These are phyloP conservation scores for Ambrosiella beaveri DNA, from an alignment of 2,329 filamentous ascomycete species.

Conservation along the genomic window DNA sequence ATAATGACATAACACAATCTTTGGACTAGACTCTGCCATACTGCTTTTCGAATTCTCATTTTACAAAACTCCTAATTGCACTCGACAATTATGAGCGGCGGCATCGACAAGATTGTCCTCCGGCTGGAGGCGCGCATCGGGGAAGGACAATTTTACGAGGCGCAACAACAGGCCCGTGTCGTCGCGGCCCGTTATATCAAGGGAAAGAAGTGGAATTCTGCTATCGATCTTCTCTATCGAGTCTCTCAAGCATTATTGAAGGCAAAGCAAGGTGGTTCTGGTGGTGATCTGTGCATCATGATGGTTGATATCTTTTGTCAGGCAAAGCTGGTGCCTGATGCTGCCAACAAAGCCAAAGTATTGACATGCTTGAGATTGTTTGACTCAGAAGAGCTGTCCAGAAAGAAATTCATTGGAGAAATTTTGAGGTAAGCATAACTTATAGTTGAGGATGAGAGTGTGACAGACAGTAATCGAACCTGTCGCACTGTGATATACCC, in stretches of 20 bases:
- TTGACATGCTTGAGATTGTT: constrained; percentile 69
- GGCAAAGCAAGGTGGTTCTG: constrained; percentile 84
- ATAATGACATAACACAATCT: not conserved
- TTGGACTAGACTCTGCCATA: not conserved
- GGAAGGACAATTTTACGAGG: constrained; percentile 92
- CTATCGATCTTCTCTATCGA: constrained; percentile 69
- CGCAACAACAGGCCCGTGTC: constrained; percentile 92
- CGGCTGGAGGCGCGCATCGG: constrained; percentile 71
- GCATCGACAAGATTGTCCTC: constrained; percentile 40
- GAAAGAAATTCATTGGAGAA: constrained; percentile 82
- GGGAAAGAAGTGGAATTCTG: constrained; percentile 63
- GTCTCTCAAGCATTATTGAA: constrained; percentile 75
- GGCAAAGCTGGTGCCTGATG: constrained; percentile 60
- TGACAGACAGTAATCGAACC: not conserved
- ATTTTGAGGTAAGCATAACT: constrained; percentile 47
- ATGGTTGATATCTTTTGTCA: constrained; percentile 84
- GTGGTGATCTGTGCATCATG: constrained; percentile 75
- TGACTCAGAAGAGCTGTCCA: constrained; percentile 64
- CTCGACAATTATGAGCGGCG: constrained; percentile 19
- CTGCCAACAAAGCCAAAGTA: constrained; percentile 55
- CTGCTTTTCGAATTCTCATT: not conserved
- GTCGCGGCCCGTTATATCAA: constrained; percentile 91
- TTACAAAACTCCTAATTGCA: not conserved
- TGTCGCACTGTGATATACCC: not conserved
- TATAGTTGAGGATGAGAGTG: not conserved